Base-by-base conservation (phyloP, 192 early-diverging fungal genomes). In the Coemansia asiatica region DNA sequence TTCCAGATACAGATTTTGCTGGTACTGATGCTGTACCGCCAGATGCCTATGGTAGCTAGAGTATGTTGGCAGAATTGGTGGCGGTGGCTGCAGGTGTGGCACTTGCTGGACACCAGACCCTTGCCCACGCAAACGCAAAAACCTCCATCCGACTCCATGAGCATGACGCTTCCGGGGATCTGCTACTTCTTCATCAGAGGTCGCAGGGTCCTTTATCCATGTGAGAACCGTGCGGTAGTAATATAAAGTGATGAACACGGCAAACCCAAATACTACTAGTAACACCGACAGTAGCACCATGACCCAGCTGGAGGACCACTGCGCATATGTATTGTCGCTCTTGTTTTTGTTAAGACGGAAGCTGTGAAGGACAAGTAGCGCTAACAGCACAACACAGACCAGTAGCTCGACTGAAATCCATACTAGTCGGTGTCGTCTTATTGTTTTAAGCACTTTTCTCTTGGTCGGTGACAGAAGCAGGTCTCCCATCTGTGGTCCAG, bases 251-350 rank as follows among this genome's bases (percentile, higher is more conserved):
- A 75, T 60, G 60, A 81, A 62, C 59, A 81, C 27, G 0, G 69
- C 49, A 48, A 75, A 56, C 8, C 66, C 72, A 7, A 72, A 66
- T 35, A 81, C 21, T 0, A 81, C 78, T 12, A 75, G 12, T 23
- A 81, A 55, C 58, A 81, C 68, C 7, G 78, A 81, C 4, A 81
- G 66, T 54, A 81, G 36, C 15, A 81, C 74, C 72, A 81, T 68
- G 31, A 75, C 72, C 78, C 78, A 81, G 60, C 78, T 81, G 12
- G 72, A 75, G 54, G 78, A 75, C 78, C 78, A 81, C 55, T 26
- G 64, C 63, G 66, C 69, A 38, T 81, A 81, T 16, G 53, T 66
- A 60, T 71, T 81, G 65, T 66, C 60, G 28, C 31, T 16, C 19
- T 47, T 64, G 56, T 72, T 55, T 18, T 63, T 66, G 31, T 50